Conservation (phyloP, 73 alveolate genomes). For the Stentor coeruleus region DNA sequence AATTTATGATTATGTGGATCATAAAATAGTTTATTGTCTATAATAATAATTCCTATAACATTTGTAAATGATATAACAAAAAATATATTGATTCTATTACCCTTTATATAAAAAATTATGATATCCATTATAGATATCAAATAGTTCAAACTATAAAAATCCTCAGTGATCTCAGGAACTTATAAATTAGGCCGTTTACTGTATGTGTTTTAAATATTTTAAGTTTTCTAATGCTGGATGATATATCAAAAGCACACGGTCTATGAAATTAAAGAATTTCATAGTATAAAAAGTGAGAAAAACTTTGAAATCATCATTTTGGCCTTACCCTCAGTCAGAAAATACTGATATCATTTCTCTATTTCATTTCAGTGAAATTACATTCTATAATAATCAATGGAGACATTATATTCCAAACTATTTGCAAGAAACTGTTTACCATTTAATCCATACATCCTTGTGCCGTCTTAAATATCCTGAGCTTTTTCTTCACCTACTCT, state of each 20-base stretch:
- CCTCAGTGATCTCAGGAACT: slow-evolving; percentile 58
- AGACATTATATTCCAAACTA: slow-evolving; percentile 72
- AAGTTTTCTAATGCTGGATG: slow-evolving; percentile 33
- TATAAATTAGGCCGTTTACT: slow-evolving; percentile 85
- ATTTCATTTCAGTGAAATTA: slow-evolving; percentile 60
- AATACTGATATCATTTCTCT: slow-evolving; percentile 79
- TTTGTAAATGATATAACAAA: too few species aligned
- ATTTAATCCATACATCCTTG: slow-evolving; percentile 76
- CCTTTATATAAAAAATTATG: too few species aligned
- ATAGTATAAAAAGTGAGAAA: slow-evolving; percentile 45
- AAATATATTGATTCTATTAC: too few species aligned
- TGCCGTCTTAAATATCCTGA: slow-evolving; percentile 69
- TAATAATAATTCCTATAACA: too few species aligned
- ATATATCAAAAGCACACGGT: slow-evolving; percentile 46
- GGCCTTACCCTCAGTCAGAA: slow-evolving; percentile 52
- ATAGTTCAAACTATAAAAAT: slow-evolving; percentile 45
- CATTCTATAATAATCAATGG: slow-evolving; percentile 65
- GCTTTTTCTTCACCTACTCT: slow-evolving; percentile 31
- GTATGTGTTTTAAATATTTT: slow-evolving; percentile 57
- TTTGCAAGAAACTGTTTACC: slow-evolving; percentile 72
- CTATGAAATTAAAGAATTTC: slow-evolving; percentile 47
- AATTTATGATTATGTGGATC: too few species aligned
- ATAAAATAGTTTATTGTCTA: too few species aligned
- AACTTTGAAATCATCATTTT: slow-evolving; percentile 33
- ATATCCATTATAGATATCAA: too few species aligned